phyloP scores from a whole-genome alignment of 805 yeast genomes.

The Starmerella apis region DNA sequence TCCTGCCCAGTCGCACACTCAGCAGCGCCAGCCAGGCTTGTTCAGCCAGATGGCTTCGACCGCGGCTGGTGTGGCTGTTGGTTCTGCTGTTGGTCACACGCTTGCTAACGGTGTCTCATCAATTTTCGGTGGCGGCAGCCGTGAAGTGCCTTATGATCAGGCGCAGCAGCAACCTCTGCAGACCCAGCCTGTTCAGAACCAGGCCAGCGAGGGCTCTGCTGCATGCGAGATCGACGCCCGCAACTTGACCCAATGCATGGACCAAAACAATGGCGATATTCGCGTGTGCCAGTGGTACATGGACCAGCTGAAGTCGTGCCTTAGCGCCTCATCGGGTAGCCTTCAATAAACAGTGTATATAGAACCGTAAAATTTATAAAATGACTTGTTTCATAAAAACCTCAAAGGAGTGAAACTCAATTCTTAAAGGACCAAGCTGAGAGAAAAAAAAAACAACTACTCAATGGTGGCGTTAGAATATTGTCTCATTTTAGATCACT shows the following conservation, averaged over 20 bases:
- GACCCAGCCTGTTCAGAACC: slow-evolving; percentile 28
- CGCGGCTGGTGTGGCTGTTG: slow-evolving; percentile 99
- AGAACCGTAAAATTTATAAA: not conserved
- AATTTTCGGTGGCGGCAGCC: slow-evolving; percentile 72
- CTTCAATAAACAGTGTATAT: not conserved
- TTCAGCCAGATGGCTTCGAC: slow-evolving; percentile 97
- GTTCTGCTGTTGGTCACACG: slow-evolving; percentile 94
- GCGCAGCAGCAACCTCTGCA: slow-evolving; percentile 38
- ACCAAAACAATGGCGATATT: slow-evolving; percentile 89
- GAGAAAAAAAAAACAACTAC: too few relatives aligned
- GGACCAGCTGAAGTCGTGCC: slow-evolving; percentile 96
- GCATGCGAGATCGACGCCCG: slow-evolving; percentile 90
- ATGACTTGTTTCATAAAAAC: not conserved
- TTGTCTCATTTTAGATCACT: too few relatives aligned
- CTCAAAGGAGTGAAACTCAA: too few relatives aligned
- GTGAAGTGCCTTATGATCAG: slow-evolving; percentile 42
- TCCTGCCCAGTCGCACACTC: slow-evolving; percentile 39
- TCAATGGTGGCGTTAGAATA: too few relatives aligned
- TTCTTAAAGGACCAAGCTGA: too few relatives aligned
- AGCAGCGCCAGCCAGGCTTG: slow-evolving; percentile 57
- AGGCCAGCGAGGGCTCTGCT: slow-evolving; percentile 35
- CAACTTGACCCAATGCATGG: slow-evolving; percentile 88
- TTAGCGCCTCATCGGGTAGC: slow-evolving; percentile 54
- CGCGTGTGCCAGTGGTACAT: slow-evolving; percentile 93
- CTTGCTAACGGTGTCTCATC: slow-evolving; percentile 88